Conservation (phyloP, 2,329 filamentous ascomycete genomes). For the Ophiocordyceps camponoti-leonardi region DNA sequence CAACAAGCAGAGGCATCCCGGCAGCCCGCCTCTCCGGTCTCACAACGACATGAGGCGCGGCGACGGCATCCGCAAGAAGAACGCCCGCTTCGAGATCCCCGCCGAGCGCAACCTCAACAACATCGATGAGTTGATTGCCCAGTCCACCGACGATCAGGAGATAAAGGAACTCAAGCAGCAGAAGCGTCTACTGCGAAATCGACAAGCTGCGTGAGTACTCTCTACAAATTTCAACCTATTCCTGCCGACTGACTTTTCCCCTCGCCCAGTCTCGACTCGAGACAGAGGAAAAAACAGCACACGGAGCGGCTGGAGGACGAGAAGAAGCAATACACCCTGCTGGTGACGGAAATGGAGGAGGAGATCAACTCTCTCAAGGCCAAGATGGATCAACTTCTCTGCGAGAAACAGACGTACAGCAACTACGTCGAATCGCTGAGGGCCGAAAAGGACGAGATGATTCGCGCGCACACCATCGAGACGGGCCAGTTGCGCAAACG, state of each 20-base stretch:
- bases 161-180: slow-evolving; percentile 98
- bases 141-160: slow-evolving; percentile 77
- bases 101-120: slow-evolving; percentile 84
- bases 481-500: slow-evolving; percentile 85
- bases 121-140: slow-evolving; percentile 82
- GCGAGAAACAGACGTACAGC: slow-evolving; percentile 57
- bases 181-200: slow-evolving; percentile 84
- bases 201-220: slow-evolving; percentile 86
- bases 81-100: slow-evolving; percentile 92
- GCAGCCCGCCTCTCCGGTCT: slow-evolving; percentile 52
- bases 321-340: slow-evolving; percentile 74
- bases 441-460: slow-evolving; percentile 82
- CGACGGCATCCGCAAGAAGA: slow-evolving; percentile 96
- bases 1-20: slow-evolving; percentile 44
- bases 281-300: slow-evolving; percentile 95
- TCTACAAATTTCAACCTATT: too few relatives aligned
- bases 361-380: slow-evolving; percentile 51
- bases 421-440: slow-evolving; percentile 61
- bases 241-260: slow-evolving; percentile 2
- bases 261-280: slow-evolving; percentile 62
- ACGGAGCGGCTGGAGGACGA: slow-evolving; percentile 93
- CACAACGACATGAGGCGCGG: slow-evolving; percentile 64
- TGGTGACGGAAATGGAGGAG: slow-evolving; percentile 66
- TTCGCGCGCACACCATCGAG: slow-evolving; percentile 76
- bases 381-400: slow-evolving; percentile 52